Base-by-base conservation (phyloP, 768 basidiomycete species). In the Crucibulum laeve region DNA sequence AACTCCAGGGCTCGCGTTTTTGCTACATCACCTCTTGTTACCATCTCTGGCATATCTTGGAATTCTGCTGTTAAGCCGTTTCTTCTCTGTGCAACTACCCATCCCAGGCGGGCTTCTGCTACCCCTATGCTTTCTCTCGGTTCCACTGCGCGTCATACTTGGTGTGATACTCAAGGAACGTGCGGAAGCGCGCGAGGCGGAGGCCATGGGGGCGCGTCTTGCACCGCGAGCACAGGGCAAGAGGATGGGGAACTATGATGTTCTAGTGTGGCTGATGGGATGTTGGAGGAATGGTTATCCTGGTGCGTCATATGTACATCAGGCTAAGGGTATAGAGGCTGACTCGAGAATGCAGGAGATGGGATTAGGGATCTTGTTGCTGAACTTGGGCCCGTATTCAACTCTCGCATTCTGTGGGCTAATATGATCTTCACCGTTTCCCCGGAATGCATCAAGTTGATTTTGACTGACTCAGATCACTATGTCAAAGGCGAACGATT, bases 261-360 rank as follows among this genome's bases (percentile, higher is more conserved):
- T 54, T 15, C 41, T 67, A 52, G 6, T 47, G 17, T 38, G 1
- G 13, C 21, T 58, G 28, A 28, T 58, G 21, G 40, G 48, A 44
- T 56, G 56, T 33, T 61, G 57, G 14, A 50, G 25, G 3, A 32
- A 50, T 15, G 67, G 65, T 5, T 65, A 66, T 47, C 65, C 62
- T 41, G 61, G 64, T 67, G 42, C 2, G 36, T 37, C 4, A 13
- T 4, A 2, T 60, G 0, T 42, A 28, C 8, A 40, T 44, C 24
- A 8, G 30, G 30, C 13, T 32, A 32, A 11, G 11, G 3, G 30
- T 11, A 15, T 3, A 32, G 3, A 32, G 30, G 30, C 30, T 32
- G 4, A 32, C 15, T 11, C 30, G 11, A 15, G 30, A 32, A 13
- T 32, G 13, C 4, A 32, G 30, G 30, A 3, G 30, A 32, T 32